Conservation (phyloP, 768 basidiomycete species). For the Tulasnella calospora region DNA sequence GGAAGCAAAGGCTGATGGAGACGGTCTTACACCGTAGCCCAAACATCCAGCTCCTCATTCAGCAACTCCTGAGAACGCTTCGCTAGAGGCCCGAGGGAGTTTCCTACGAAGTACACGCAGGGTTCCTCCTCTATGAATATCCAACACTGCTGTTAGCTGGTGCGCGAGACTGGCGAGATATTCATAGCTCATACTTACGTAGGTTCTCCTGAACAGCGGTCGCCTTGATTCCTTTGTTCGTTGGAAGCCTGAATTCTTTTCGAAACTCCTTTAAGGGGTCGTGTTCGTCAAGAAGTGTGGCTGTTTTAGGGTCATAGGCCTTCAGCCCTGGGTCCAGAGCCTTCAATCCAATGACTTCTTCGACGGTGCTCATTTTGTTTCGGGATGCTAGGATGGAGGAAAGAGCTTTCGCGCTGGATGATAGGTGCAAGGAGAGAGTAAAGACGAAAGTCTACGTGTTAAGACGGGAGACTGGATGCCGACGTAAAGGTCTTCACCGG, state of each 20-base stretch:
- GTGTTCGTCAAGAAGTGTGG: slow-evolving; percentile 20
- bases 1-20: slow-evolving; percentile 43
- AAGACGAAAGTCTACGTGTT: background rate
- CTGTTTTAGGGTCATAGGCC: background rate
- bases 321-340: background rate
- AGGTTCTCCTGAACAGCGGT: slow-evolving; percentile 2
- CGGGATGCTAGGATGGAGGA: background rate
- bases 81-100: slow-evolving; percentile 82
- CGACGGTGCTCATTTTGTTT: slow-evolving; percentile 55
- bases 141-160: background rate
- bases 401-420: background rate
- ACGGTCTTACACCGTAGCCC: slow-evolving; percentile 54
- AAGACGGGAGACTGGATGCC: background rate
- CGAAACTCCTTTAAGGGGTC: slow-evolving; percentile 27
- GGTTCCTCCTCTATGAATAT: slow-evolving; percentile 41
- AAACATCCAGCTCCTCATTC: slow-evolving; percentile 76
- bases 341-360: slow-evolving; percentile 26
- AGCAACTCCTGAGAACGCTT: slow-evolving; percentile 68
- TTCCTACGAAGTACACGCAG: slow-evolving; percentile 89
- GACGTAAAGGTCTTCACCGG: background rate
- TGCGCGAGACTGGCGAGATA: background rate
- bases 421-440: background rate
- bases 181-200: slow-evolving; percentile 14
- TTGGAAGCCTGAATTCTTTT: slow-evolving; percentile 30
- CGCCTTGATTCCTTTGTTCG: slow-evolving; percentile 26